phyloP scores from a whole-genome alignment of 1,139 yeast species.

The Zygoascus meyerae region DNA sequence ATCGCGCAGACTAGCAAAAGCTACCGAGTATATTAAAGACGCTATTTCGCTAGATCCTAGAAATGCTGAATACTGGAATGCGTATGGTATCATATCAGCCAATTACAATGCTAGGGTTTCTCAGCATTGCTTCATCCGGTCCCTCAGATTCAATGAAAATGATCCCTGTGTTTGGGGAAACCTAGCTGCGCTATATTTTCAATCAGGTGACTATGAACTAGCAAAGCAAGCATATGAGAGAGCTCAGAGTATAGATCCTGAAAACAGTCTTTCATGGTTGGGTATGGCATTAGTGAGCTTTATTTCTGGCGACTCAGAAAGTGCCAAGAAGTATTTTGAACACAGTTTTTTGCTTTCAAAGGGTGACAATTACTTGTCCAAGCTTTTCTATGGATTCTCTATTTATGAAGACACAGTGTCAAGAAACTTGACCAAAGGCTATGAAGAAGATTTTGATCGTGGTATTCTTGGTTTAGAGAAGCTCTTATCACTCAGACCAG shows the following conservation, averaged over 20 bases:
- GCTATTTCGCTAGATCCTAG: conserved; percentile 68
- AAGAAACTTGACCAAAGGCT: conserved; percentile 12
- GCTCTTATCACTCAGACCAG: conserved; percentile 62
- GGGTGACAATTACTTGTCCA: conserved; percentile 67
- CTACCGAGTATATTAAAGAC: conserved; percentile 54
- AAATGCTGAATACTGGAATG: conserved; percentile 73
- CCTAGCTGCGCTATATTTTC: conserved; percentile 69
- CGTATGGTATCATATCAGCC: conserved; percentile 67
- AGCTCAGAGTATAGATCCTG: conserved; percentile 80
- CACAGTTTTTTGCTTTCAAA: conserved; percentile 75
- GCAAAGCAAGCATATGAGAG: conserved; percentile 69
- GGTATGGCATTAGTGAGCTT: conserved; percentile 73
- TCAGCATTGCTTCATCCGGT: conserved; percentile 89
- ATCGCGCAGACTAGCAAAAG: conserved; percentile 36
- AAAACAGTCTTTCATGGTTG: conserved; percentile 72
- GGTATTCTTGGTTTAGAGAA: conserved; percentile 70
- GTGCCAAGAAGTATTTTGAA: conserved; percentile 55
- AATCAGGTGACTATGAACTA: conserved; percentile 60
- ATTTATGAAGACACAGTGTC: conserved; percentile 36
- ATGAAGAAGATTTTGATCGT: conserved; percentile 27
- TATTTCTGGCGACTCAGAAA: conserved; percentile 47
- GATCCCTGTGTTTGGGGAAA: conserved; percentile 75
- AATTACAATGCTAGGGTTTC: conserved; percentile 62
- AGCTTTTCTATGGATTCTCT: conserved; percentile 62
- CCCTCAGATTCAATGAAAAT: conserved; percentile 61